Evolutionary conservation across 495 filamentous ascomycete species (phyloP).

Genomic region (Xylaria grammica): DNA sequence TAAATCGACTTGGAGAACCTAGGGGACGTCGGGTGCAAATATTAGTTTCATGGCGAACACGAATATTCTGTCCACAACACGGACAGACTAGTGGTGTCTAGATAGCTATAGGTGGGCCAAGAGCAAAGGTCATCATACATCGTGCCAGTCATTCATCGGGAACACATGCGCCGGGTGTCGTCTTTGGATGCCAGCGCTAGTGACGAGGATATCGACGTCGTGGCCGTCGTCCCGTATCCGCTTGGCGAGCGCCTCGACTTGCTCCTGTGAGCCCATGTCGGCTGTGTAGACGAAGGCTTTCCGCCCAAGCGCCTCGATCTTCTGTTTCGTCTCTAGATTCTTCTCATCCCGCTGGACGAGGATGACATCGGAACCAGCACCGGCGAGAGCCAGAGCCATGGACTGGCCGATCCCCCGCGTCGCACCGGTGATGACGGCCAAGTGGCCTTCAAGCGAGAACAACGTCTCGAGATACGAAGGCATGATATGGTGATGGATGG

Average conservation of each 20-base stretch:
- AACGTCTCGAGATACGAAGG: conserved; percentile 60
- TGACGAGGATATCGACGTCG: conserved; percentile 30
- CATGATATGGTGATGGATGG: not conserved
- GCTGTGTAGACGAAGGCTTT: conserved; percentile 21
- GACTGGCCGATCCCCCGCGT: conserved; percentile 69
- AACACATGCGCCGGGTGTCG: conserved; percentile 23
- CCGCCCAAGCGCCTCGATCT: conserved; percentile 23
- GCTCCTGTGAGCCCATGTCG: conserved; percentile 22
- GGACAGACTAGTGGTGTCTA: too few relatives aligned
- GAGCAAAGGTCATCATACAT: not conserved
- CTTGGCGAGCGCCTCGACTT: conserved; percentile 35
- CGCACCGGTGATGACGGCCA: conserved; percentile 72
- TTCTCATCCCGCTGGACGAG: conserved; percentile 23
- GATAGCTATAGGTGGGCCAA: not conserved
- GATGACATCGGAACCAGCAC: conserved; percentile 22
- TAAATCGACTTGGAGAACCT: conserved; percentile 26
- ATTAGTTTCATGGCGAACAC: too few relatives aligned
- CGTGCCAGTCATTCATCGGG: conserved; percentile 27
- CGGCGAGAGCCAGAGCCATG: conserved; percentile 60
- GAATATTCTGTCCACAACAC: too few relatives aligned
- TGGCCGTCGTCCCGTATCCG: conserved; percentile 36
- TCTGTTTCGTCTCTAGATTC: conserved; percentile 21
- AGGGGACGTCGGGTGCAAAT: not conserved
- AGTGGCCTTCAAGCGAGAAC: conserved; percentile 73
- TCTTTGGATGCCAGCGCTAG: conserved; percentile 22